These are phyloP conservation scores for Prunus dulcis DNA, from an alignment of 306 rosid species.

Conservation along the genomic window DNA sequence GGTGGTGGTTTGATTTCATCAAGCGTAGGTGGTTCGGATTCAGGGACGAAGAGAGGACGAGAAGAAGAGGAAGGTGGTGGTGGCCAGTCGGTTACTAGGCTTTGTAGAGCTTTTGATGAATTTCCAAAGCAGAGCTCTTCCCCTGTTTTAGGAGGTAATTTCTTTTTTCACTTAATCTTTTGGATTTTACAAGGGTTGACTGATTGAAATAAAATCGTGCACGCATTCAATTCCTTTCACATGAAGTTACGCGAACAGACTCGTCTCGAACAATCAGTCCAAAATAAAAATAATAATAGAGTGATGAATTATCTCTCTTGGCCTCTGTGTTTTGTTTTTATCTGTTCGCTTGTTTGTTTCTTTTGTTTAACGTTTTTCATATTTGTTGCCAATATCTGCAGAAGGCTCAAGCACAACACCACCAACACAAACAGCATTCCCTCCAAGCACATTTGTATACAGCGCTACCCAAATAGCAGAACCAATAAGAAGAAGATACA, in stretches of 20 bases:
- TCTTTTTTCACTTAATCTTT: not conserved
- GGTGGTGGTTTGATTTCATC: not conserved
- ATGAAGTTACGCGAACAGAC: not conserved
- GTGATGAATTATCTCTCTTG: too few relatives aligned
- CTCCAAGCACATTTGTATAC: slow-evolving; percentile 27
- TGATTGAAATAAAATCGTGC: not conserved
- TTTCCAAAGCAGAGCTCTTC: slow-evolving; percentile 8
- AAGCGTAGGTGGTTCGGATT: not conserved
- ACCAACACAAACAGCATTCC: not conserved
- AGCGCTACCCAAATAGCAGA: slow-evolving; percentile 8
- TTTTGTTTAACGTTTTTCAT: not conserved
- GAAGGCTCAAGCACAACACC: not conserved
- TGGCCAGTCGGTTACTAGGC: slow-evolving; percentile 5
- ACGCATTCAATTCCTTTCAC: not conserved
- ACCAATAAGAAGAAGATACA: slow-evolving; percentile 37
- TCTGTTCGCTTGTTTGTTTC: not conserved
- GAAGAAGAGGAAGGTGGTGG: not conserved
- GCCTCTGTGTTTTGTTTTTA: not conserved
- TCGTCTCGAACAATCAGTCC: not conserved
- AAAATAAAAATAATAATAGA: not conserved
- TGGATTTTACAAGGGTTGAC: not conserved
- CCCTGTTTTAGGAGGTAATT: slow-evolving; percentile 8
- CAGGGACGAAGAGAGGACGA: slow-evolving; percentile 25
- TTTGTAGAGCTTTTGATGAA: not conserved
- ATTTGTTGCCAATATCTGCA: not conserved